A percentile compares a stretch with the other conserved stretches of the same genome.
Conservation (phyloP, 371 early-diverging fungal genomes). For the Coemansia sp. region DNA sequence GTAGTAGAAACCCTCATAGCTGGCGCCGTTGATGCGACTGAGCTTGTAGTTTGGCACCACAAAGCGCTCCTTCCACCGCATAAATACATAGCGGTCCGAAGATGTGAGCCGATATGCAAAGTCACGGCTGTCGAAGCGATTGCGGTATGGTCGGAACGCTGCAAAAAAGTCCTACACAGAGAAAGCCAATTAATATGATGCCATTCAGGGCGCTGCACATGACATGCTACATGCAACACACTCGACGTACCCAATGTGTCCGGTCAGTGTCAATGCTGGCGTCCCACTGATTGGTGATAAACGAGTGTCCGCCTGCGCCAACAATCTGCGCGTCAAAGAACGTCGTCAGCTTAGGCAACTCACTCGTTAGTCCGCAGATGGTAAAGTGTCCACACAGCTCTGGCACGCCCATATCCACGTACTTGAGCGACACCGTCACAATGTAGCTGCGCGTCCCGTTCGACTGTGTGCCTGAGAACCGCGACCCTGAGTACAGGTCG, state of each 20-base stretch:
- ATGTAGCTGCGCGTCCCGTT: conserved; percentile 49
- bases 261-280: conserved; percentile 60
- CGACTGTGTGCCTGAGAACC: conserved; percentile 46
- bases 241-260: conserved; percentile 60
- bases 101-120: conserved; percentile 56
- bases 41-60: conserved; percentile 93
- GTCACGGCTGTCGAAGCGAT: conserved; percentile 73
- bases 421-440: conserved; percentile 44
- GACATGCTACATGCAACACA: neutral
- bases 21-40: conserved; percentile 82
- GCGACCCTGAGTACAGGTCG: conserved; percentile 50
- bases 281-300: conserved; percentile 67
- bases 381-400: conserved; percentile 65
- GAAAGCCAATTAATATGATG: neutral
- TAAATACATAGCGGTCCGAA: conserved; percentile 75
- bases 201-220: neutral
- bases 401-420: conserved; percentile 59
- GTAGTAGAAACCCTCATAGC: conserved; percentile 95
- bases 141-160: conserved; percentile 62
- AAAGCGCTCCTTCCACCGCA: conserved; percentile 98
- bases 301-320: conserved; percentile 56
- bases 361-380: conserved; percentile 64
- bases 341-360: conserved; percentile 63
- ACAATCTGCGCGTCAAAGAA: conserved; percentile 70
- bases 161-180: conserved; percentile 60